These are phyloP conservation scores for Colletotrichum caudatum DNA, from an alignment of 2,329 filamentous ascomycete species.

Conservation along the genomic window DNA sequence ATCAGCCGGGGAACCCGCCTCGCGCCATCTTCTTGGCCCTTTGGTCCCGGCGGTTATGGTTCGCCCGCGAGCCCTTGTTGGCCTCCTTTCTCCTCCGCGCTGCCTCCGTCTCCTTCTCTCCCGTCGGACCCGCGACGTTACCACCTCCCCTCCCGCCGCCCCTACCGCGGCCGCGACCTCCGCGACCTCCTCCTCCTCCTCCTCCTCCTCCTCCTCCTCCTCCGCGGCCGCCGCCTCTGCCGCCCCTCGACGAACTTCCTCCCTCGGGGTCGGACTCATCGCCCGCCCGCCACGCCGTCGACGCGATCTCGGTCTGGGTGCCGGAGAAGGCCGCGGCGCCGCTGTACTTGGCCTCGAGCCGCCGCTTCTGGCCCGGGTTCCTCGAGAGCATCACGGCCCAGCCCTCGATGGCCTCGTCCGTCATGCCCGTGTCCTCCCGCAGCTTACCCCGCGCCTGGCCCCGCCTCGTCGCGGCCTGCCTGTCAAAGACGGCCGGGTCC, in stretches of 20 bases:
- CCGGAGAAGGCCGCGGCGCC: conserved; percentile 66
- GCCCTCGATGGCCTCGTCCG: conserved; percentile 92
- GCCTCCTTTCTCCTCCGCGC: conserved; percentile 84
- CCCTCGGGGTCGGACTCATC: conserved; percentile 67
- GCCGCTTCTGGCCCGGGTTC: conserved; percentile 75
- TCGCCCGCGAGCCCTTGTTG: conserved; percentile 83
- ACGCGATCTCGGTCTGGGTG: conserved; percentile 71
- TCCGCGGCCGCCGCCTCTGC: conserved; percentile 61
- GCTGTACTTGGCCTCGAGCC: conserved; percentile 77
- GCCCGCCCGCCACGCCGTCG: conserved; percentile 73
- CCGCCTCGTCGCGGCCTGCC: conserved; percentile 78
- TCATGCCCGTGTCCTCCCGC: conserved; percentile 84
- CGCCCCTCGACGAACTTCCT: conserved; percentile 54
- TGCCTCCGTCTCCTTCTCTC: conserved; percentile 77
- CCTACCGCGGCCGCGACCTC: conserved; percentile 58
- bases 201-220: conserved; percentile 63
- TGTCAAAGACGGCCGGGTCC: conserved; percentile 74
- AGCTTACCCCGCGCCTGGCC: conserved; percentile 72
- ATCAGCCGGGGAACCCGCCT: conserved; percentile 54
- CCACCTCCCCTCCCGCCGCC: conserved; percentile 65
- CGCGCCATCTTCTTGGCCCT: conserved; percentile 75
- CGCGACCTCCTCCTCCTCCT: conserved; percentile 61
- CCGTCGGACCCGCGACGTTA: conserved; percentile 72
- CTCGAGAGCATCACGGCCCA: conserved; percentile 90
- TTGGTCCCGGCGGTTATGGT: conserved; percentile 85